These are phyloP conservation scores for Podaxis sp. DNA, from an alignment of 768 basidiomycete species.

Conservation along the genomic window DNA sequence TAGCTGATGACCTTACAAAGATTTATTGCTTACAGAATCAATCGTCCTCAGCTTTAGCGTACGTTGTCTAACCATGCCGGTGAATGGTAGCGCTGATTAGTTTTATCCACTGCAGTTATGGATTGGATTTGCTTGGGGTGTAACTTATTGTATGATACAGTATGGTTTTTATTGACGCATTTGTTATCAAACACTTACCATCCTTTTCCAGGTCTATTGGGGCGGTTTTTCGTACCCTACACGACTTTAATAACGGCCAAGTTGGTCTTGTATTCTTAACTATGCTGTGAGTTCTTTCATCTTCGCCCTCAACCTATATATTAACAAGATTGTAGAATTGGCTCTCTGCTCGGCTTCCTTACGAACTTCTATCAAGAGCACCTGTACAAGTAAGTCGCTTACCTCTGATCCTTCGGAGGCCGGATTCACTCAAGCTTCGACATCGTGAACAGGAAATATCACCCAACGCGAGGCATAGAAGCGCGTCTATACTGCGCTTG, in stretches of 20 bases:
- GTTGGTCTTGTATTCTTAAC: constrained; percentile 60
- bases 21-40: constrained; percentile 69
- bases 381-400: constrained; percentile 45
- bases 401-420: not conserved
- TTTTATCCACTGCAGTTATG: constrained; percentile 47
- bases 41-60: constrained; percentile 75
- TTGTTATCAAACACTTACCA: not conserved
- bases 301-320: not conserved
- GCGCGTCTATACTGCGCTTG: constrained; percentile 63
- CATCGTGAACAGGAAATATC: constrained; percentile 28
- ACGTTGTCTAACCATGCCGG: constrained; percentile 32
- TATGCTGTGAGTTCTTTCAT: constrained; percentile 43
- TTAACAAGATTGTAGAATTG: constrained; percentile 40
- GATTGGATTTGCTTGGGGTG: constrained; percentile 77
- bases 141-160: constrained; percentile 68
- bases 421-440: not conserved
- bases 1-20: constrained; percentile 30
- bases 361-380: constrained; percentile 48
- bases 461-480: constrained; percentile 44
- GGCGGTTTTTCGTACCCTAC: constrained; percentile 51
- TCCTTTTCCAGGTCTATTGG: not conserved
- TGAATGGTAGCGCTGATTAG: not conserved
- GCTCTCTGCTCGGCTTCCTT: constrained; percentile 47
- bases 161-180: constrained; percentile 23
- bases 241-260: constrained; percentile 59